Evolutionary conservation across 1,139 yeast genomes (phyloP), one percentile per base, ranked within the genome.

Genomic region (Hyphopichia buzzinii): DNA sequence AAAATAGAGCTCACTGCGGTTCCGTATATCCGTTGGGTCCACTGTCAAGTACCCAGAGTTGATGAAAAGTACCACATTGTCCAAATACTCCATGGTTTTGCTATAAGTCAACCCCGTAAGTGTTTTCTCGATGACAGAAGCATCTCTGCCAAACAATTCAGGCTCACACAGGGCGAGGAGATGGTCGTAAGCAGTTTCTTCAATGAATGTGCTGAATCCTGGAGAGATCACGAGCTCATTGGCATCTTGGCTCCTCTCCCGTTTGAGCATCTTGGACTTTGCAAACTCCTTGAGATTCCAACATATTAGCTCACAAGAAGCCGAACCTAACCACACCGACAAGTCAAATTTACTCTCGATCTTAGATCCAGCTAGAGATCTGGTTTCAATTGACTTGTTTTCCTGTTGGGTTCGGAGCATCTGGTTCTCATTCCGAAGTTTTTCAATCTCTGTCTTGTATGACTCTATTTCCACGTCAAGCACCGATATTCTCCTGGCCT

Each of bases 41-140:
- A 59, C 39, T 1, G 57, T 57, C 17, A 59, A 43, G 32, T 55
- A 59, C 3, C 64, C 64, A 11, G 54, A 45, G 33, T 55, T 57
- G 4, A 59, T 40, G 33, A 55, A 59, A 3, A 42, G 36, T 2
- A 51, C 48, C 12, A 54, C 54, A 17, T 41, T 43, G 25, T 43
- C 48, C 8, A 55, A 37, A 16, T 39, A 35, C 13, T 16, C 34
- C 30, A 22, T 26, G 3, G 21, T 17, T 13, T 33, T 29, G 14
- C 17, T 14, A 29, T 34, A 26, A 4, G 33, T 24, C 7, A 42
- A 24, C 10, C 30, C 34, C 16, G 32, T 25, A 4, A 37, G 26
- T 15, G 33, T 29, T 4, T 34, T 32, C 16, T 34, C 17, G 2
- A 37, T 34, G 1, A 35, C 34, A 4, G 35, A 23, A 13, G 33